These are phyloP conservation scores for Isatis tinctoria DNA, from an alignment of 345 rosid genomes.

Conservation along the genomic window DNA sequence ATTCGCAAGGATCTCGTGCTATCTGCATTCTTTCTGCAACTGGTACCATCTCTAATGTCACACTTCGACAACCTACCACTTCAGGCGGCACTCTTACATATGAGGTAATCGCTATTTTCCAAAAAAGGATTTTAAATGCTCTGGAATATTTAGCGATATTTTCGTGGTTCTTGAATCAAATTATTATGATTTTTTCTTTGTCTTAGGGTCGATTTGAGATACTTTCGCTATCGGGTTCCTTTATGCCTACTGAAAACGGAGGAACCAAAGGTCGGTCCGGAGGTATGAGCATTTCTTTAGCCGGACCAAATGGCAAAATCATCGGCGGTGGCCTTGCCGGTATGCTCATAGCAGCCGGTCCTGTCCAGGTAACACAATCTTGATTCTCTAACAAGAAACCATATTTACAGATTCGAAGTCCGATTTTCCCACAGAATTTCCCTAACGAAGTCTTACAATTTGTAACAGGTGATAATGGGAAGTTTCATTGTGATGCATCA, in stretches of 20 bases:
- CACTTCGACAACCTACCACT: slow-evolving; percentile 83
- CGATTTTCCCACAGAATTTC: too few relatives aligned
- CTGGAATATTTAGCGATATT: background rate
- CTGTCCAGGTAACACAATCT: slow-evolving; percentile 64
- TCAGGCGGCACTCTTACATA: slow-evolving; percentile 93
- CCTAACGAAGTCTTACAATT: background rate
- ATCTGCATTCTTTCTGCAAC: slow-evolving; percentile 89
- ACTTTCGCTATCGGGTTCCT: slow-evolving; percentile 85
- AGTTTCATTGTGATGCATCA: slow-evolving; percentile 80
- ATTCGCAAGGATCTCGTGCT: slow-evolving; percentile 81
- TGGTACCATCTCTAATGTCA: slow-evolving; percentile 85
- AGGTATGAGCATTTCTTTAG: slow-evolving; percentile 94
- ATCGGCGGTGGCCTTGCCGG: slow-evolving; percentile 95
- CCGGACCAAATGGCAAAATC: slow-evolving; percentile 88
- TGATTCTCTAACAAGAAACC: background rate
- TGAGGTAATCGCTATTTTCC: slow-evolving; percentile 52
- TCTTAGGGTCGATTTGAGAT: slow-evolving; percentile 94
- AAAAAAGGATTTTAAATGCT: background rate
- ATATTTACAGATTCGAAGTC: background rate
- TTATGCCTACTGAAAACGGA: slow-evolving; percentile 63
- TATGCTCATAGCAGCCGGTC: slow-evolving; percentile 82
- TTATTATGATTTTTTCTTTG: background rate
- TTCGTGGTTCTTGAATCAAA: background rate
- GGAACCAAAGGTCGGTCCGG: slow-evolving; percentile 87
- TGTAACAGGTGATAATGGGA: slow-evolving; percentile 70